A percentile compares a stretch with the other conserved stretches of the same genome.
phyloP scores from a whole-genome alignment of 305 asterid species.

The Fraxinus greggii region DNA sequence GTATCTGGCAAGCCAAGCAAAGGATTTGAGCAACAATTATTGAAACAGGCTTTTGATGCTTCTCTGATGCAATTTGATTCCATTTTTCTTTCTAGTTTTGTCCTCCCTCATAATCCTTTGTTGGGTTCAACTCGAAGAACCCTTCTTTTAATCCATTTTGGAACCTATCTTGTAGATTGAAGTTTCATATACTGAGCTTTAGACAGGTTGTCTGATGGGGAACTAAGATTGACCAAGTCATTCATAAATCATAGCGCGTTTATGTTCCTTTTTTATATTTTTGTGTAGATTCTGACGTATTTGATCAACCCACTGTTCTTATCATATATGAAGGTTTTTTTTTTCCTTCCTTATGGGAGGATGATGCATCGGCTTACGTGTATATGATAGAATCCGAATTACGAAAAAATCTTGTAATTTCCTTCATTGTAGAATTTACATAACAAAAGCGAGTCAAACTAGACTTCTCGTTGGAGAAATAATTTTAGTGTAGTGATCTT shows the following conservation, averaged over 20 bases:
- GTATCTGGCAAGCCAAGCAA: constrained; percentile 28
- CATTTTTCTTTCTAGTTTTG: constrained; percentile 34
- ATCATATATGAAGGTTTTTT: background rate
- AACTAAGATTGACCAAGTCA: constrained; percentile 43
- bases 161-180: background rate
- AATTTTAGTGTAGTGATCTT: too few species aligned
- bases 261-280: background rate
- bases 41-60: constrained; percentile 57
- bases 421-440: background rate
- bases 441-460: too few species aligned
- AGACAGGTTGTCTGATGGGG: constrained; percentile 37
- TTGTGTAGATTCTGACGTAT: background rate
- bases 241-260: constrained; percentile 29
- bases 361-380: background rate
- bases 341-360: background rate
- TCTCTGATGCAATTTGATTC: constrained; percentile 54
- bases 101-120: constrained; percentile 19
- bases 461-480: too few species aligned
- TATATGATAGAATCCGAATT: background rate
- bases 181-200: constrained; percentile 14
- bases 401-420: background rate
- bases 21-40: constrained; percentile 43
- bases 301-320: background rate
- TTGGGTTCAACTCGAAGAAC: background rate
- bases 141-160: constrained; percentile 25